Evolutionary conservation across 1,284 basidiomycete species (phyloP).

Genomic region (Testicularia cyperi): DNA sequence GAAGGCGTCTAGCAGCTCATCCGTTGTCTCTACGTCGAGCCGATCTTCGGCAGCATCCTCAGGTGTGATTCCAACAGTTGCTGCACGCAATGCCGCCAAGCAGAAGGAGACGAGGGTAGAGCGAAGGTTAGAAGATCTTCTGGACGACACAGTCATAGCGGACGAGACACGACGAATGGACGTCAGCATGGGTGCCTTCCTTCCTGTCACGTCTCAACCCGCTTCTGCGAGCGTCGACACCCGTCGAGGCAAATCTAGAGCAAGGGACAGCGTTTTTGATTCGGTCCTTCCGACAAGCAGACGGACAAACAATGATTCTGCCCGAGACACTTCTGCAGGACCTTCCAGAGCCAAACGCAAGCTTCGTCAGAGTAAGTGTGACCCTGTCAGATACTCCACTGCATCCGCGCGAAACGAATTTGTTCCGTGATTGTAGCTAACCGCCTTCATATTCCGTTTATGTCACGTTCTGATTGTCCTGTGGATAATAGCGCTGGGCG

Average conservation of each 20-base stretch:
- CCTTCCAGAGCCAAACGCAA: constrained; percentile 19
- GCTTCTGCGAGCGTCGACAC: constrained; percentile 21
- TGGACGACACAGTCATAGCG: constrained; percentile 17
- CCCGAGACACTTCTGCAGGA: constrained; percentile 13
- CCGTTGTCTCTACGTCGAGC: constrained; percentile 10
- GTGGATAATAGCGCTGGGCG: constrained; percentile 16
- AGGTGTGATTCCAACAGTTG: constrained; percentile 35
- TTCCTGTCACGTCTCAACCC: constrained; percentile 13
- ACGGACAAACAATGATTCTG: constrained; percentile 9
- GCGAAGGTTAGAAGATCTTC: constrained; percentile 26
- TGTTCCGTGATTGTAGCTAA: no score
- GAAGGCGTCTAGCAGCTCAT: constrained; percentile 7
- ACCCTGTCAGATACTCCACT: background rate
- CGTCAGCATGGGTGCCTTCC: constrained; percentile 29
- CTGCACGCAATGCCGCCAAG: constrained; percentile 22
- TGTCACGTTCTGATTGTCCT: no score
- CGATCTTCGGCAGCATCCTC: constrained; percentile 33
- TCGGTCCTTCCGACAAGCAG: background rate
- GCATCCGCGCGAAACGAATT: no score
- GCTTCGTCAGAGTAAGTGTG: constrained; percentile 22
- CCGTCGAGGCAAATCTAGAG: no score
- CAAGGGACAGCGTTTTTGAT: background rate
- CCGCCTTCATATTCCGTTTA: no score
- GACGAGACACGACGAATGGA: constrained; percentile 24
- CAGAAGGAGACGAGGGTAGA: constrained; percentile 12